Base-by-base conservation (phyloP, 1,284 basidiomycete genomes). In the Cutaneotrichosporon sp. region DNA sequence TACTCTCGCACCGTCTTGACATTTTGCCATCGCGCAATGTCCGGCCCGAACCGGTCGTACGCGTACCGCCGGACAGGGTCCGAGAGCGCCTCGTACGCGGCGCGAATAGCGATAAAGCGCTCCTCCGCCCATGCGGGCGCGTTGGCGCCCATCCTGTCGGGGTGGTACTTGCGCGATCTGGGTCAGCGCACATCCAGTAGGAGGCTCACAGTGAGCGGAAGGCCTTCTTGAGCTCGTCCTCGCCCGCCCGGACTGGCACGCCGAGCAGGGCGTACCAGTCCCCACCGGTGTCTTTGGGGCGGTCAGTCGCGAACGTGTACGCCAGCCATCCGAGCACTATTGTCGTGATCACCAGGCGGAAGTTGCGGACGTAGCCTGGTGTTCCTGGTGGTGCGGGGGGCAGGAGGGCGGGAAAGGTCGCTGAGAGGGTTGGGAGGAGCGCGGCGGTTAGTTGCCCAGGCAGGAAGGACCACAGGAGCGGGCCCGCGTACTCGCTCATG, bases 31-130 rank as follows among this genome's bases (percentile, higher is more conserved):
- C 10, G 0, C 2, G 43, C 49, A 26, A 49, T 46, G 14, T 31
- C 9, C 7, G 57, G 57, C 10, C 57, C 57, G 26, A 58, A 58
- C 0, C 74, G 63, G 47, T 93, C 90, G 70, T 93, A 93, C 0
- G 89, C 90, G 75, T 88, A 91, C 42, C 89, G 76, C 53, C 84
- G 84, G 2, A 82, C 78, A 0, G 90, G 88, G 61, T 90, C 82
- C 54, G 83, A 87, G 27, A 93, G 72, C 0, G 84, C 83, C 67
- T 93, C 89, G 65, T 85, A 91, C 17, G 86, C 87, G 61, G 84
- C 81, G 47, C 88, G 77, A 2, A 88, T 82, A 25, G 77, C 66
- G 52, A 91, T 87, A 67, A 92, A 93, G 17, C 43, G 38, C 48
- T 31, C 51, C 41, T 83, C 57, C 20, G 25, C 33, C 5, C 77